Evolutionary conservation across 1,284 basidiomycete genomes (phyloP), one percentile per base, ranked within the genome.

Genomic region (Blastosporella zonata): DNA sequence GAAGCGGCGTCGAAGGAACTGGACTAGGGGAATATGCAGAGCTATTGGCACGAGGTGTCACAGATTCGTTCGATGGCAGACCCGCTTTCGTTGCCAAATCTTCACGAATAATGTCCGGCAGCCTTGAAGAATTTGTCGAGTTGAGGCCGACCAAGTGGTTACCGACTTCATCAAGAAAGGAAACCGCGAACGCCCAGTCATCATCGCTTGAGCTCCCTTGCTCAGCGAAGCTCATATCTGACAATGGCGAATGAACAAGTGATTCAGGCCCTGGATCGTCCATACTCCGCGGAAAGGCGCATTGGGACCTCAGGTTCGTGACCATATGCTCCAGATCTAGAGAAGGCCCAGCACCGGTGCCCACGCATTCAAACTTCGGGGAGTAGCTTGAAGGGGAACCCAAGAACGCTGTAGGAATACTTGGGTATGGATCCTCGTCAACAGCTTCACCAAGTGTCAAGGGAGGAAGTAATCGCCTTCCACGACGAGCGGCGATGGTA

Each of bases 381-480:
- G 68, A 69, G 57, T 77, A 71, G 31, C 65, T 55, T 13, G 72
- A 69, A 2, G 78, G 72, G n/a, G 79, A 75, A 3, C 82, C 79
- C 15, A 76, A 63, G 63, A 84, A 84, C 10, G 82, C 77, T 17
- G 79, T 79, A 13, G 83, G 83, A 36, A 84, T 79, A 45, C 70
- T 71, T 28, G 83, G 81, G 62, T 84, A 84, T 33, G 70, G 54
- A 52, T 59, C 55, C 39, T 57, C 55, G 17, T 60, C 56, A n/a
- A 55, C 37, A 33, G 59, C 56, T 36, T 59, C 54, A 38, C 62
- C 62, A 23, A 79, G 49, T 20, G 65, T 57, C 33, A 84, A 61
- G 2, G 71, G 67, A 25, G 74, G 60, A 13, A 73, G 70, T 6
- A 66, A 54, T 35, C 68, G 67, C 59, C 72, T 75, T 33, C 84